Base-by-base conservation (phyloP, 2,329 filamentous ascomycete species). In the Alternaria sp. region DNA sequence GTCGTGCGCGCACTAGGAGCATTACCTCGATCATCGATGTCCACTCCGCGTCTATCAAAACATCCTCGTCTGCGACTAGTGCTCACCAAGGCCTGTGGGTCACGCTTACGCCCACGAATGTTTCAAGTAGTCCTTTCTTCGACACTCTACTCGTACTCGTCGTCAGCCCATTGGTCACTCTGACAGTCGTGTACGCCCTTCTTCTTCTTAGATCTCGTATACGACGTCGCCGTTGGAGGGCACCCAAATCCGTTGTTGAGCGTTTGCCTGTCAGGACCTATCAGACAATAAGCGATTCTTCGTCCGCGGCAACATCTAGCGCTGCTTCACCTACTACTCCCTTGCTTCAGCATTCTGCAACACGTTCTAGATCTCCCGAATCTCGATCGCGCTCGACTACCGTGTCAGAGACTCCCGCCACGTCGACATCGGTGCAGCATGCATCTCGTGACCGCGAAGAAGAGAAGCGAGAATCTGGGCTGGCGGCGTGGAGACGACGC, bases 81-180 rank as follows among this genome's bases (percentile, higher is more conserved):
- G 83, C 84, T 12, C 90, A 90, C 67, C 90, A 96, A 71, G 95
- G 93, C 2, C 87, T 99, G 5, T 98, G 93, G 93, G 93, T 99
- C n/a, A 97, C 96, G 8, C 88, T 99, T 59, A 96, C 93, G 1
- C 96, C 94, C 1, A 94, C 93, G 0, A 95, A 89, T 79, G 89
- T 90, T 82, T 95, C 93, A 67, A 91, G 91, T 6, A 96, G 91
- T 71, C 94, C 96, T 0, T 97, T 99, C 82, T 94, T 98, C 71
- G 96, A 99, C 77, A 98, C 95, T 0, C 86, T 99, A 3, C 85
- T 98, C n/a, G 93, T 99, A 9, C 85, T 99, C n/a, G 93, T 99
- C 30, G 90, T 98, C 57, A 97, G 94, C 74, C 96, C 96, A 8
- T 82, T 99, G 13, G 90, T 98, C 56, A 98, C 96, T 1, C 82